phyloP scores from a whole-genome alignment of 352 stramenopile species.

The Globisporangium cystogenes region DNA sequence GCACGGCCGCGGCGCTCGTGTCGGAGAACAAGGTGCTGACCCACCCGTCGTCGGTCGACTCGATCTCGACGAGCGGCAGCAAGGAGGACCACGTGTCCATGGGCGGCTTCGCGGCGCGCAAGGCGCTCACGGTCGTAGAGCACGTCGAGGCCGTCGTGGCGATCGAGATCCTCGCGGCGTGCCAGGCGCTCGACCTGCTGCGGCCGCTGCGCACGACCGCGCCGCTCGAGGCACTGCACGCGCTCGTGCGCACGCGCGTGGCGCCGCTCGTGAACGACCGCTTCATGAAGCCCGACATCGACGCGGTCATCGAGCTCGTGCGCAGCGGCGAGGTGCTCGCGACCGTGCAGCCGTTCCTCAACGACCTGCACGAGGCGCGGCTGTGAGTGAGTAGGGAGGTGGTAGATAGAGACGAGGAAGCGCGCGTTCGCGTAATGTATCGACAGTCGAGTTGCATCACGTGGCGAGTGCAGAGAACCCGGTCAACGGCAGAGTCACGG shows the following conservation, averaged over 20 bases:
- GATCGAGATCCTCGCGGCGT: constrained; percentile 84
- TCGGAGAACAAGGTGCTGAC: constrained; percentile 89
- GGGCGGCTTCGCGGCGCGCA: constrained; percentile 79
- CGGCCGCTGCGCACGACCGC: constrained; percentile 77
- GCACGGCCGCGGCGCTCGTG: constrained; percentile 79
- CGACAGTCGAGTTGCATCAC: too few species aligned
- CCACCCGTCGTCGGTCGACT: constrained; percentile 85
- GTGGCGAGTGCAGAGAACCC: too few species aligned
- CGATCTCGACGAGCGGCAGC: constrained; percentile 81
- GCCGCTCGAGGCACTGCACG: constrained; percentile 72
- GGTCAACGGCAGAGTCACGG: too few species aligned
- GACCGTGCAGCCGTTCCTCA: constrained; percentile 47
- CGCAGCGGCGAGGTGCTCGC: constrained; percentile 62
- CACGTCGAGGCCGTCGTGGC: constrained; percentile 86
- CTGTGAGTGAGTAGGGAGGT: constrained; percentile 31
- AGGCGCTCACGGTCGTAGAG: constrained; percentile 80
- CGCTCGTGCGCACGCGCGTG: constrained; percentile 64
- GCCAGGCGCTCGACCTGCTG: constrained; percentile 85
- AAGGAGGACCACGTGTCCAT: constrained; percentile 91
- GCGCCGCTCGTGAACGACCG: constrained; percentile 71
- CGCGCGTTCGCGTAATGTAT: too few species aligned
- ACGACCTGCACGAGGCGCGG: constrained; percentile 36
- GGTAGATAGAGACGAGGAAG: too few species aligned
- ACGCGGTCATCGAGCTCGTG: constrained; percentile 75
- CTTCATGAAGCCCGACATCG: constrained; percentile 87